These are phyloP conservation scores for Camelina neglecta DNA, from an alignment of 345 rosid genomes.

Conservation along the genomic window DNA sequence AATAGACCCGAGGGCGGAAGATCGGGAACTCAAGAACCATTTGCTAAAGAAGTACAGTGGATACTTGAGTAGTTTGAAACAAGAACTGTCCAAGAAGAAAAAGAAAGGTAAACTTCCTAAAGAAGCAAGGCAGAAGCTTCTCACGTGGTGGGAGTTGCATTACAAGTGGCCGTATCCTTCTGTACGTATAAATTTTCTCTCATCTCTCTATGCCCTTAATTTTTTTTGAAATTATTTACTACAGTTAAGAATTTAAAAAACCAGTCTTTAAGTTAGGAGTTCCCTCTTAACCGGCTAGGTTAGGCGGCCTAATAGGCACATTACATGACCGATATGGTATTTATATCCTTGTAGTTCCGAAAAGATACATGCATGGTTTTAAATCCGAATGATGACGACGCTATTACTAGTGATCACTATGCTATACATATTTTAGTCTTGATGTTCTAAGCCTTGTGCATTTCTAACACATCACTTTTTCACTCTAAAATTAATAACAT, in stretches of 20 bases:
- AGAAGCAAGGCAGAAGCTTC: slow-evolving; percentile 98
- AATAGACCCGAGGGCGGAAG: slow-evolving; percentile 94
- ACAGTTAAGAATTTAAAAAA: neutral
- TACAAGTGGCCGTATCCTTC: slow-evolving; percentile 99
- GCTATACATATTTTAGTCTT: neutral
- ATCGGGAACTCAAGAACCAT: slow-evolving; percentile 92
- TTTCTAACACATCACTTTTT: neutral
- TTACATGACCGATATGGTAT: neutral
- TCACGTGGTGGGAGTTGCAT: slow-evolving; percentile 98
- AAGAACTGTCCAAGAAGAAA: slow-evolving; percentile 96
- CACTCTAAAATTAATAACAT: neutral
- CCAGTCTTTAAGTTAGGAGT: neutral
- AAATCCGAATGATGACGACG: too few species aligned
- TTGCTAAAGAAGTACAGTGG: slow-evolving; percentile 91
- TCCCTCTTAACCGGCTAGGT: neutral
- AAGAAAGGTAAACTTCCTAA: slow-evolving; percentile 99
- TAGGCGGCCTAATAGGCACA: neutral
- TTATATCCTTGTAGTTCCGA: too few species aligned
- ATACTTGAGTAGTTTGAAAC: slow-evolving; percentile 91
- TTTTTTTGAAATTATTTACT: neutral
- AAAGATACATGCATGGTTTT: too few species aligned
- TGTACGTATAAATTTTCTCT: slow-evolving; percentile 48
- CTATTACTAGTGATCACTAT: neutral
- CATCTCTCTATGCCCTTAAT: slow-evolving; percentile 11
- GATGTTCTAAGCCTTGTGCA: neutral